These are phyloP conservation scores for Dioscorea cayenensis DNA, from an alignment of 116 monocot species.

Conservation along the genomic window DNA sequence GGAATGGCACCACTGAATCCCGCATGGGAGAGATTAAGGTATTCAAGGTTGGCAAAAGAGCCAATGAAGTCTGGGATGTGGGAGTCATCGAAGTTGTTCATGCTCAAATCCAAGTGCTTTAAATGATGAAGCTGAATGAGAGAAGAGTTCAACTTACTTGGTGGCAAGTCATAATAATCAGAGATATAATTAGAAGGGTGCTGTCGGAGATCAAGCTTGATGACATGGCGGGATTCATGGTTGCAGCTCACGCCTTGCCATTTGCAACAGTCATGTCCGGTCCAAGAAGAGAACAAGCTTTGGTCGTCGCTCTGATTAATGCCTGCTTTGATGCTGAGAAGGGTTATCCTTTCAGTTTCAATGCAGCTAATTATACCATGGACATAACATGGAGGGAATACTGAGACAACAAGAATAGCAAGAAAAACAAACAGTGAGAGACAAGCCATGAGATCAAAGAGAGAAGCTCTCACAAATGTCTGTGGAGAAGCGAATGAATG, in stretches of 20 bases:
- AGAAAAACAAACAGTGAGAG: no score
- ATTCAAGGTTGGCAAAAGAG: background rate
- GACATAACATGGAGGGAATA: no score
- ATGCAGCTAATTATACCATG: background rate
- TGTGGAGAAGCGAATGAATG: no score
- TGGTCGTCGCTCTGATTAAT: background rate
- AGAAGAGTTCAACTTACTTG: conserved; percentile 4
- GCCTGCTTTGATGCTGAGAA: background rate
- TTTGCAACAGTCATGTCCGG: background rate
- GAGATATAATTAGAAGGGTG: background rate
- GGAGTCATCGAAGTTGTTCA: background rate
- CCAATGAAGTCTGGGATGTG: background rate
- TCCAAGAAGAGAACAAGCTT: conserved; percentile 6
- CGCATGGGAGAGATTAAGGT: background rate
- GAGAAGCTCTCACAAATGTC: no score
- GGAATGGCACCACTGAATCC: background rate
- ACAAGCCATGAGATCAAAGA: no score
- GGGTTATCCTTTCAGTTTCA: conserved; percentile 5
- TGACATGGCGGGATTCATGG: background rate
- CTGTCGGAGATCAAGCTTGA: background rate
- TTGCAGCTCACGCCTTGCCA: conserved; percentile 9
- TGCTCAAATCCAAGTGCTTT: background rate
- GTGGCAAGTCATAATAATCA: background rate
- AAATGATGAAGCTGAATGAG: background rate
- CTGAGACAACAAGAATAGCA: no score